A percentile compares a stretch with the other conserved stretches of the same genome.
phyloP scores from a whole-genome alignment of 1,139 yeast species.

The Entelexis paramagnoliae region DNA sequence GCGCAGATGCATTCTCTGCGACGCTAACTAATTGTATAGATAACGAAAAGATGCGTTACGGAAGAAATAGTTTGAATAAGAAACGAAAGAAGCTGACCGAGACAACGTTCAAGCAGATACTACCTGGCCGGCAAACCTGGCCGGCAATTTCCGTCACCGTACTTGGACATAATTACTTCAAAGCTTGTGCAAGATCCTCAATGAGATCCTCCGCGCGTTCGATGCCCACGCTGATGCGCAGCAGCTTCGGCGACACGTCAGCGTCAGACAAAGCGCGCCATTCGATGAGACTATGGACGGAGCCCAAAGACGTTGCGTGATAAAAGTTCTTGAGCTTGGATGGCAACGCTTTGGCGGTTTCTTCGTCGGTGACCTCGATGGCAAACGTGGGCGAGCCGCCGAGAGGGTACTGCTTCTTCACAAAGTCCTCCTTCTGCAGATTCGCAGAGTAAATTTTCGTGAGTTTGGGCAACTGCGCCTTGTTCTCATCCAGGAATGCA shows the following conservation, averaged over 20 bases:
- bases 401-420: constrained; percentile 51
- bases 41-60: too few relatives aligned
- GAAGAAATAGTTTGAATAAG: too few relatives aligned
- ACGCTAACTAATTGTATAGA: too few relatives aligned
- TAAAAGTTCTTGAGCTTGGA: constrained; percentile 57
- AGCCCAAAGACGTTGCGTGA: constrained; percentile 90
- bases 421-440: constrained; percentile 55
- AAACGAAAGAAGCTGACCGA: too few relatives aligned
- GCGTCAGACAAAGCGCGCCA: constrained; percentile 77
- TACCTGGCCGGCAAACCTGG: too few relatives aligned
- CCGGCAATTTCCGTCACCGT: too few relatives aligned
- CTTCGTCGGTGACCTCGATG: constrained; percentile 43
- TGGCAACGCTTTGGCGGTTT: constrained; percentile 56
- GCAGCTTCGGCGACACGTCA: constrained; percentile 43
- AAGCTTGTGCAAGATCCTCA: constrained; percentile 46
- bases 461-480: constrained; percentile 41
- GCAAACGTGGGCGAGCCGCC: constrained; percentile 74
- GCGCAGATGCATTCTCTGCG: constrained; percentile 20
- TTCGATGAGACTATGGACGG: constrained; percentile 84
- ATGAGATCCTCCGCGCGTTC: constrained; percentile 68
- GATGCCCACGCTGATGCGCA: constrained; percentile 70
- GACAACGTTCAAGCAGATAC: too few relatives aligned
- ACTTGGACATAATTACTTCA: too few relatives aligned
- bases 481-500: constrained; percentile 44
- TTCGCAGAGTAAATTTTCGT: constrained; percentile 57